Evolutionary conservation across 1,284 basidiomycete species (phyloP), one percentile per base, ranked within the genome.

Genomic region (Trichosporon coremiiforme): DNA sequence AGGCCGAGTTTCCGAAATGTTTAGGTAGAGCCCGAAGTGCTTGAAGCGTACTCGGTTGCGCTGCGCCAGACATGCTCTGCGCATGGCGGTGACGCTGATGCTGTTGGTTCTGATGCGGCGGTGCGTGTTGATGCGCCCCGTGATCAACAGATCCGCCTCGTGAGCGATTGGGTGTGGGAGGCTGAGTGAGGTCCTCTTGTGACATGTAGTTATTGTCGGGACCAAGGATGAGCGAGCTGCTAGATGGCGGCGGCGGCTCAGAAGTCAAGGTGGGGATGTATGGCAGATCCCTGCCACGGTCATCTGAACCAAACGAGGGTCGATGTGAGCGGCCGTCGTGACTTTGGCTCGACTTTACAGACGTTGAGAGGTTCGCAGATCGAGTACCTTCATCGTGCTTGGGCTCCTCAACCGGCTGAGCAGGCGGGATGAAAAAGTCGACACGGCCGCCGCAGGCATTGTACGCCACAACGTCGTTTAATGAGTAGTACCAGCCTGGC

Each of bases 351-450:
- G 41, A 64, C 63, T 64, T 64, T 4, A 41, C 63, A 6, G 63
- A 64, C 4, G 20, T 45, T 10, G 36, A 29, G 6, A 53, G 17
- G 47, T 20, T 20, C 33, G n/a, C 20, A 4, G 63, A 31, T 17
- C 31, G 15, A 17, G 25, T 25, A 25, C 25, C 25, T 25, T 35
- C 47, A 5, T 33, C 65, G 10, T 36, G 13, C 50, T 66, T 53
- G n/a, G 29, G n/a, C 64, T 65, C 45, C 29, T 65, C 41, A 9
- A 25, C 33, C 10, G 33, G 15, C 1, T 47, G 47, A 8, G 50
- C 36, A 0, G 79, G 80, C 1, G 81, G 79, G n/a, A 81, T 77
- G 66, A 80, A 81, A 64, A 79, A 81, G 35, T 82, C 75, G 70
- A 82, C 75, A 7, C 71, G 69, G 5, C 81, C 81, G 9, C 74